A percentile compares a stretch with the other conserved stretches of the same genome.
These are phyloP conservation scores for Trametes sp. DNA, from an alignment of 1,284 basidiomycete genomes.

Conservation along the genomic window DNA sequence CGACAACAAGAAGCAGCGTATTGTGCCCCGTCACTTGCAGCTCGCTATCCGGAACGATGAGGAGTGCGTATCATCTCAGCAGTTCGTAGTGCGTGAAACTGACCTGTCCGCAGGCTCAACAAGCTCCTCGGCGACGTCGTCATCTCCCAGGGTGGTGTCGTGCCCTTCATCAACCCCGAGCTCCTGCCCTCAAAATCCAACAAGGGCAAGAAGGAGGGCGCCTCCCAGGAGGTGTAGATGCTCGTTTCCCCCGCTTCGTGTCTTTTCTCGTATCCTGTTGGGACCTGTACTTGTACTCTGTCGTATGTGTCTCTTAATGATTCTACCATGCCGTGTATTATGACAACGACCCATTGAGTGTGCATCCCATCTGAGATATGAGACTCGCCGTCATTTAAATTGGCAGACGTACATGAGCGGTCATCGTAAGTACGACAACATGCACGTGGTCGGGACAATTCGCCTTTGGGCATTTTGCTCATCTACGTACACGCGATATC, in stretches of 20 bases:
- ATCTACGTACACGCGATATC: too few species aligned
- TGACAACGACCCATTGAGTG: constrained; percentile 8
- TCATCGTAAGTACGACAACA: too few species aligned
- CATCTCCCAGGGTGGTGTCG: constrained; percentile 87
- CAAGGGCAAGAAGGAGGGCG: constrained; percentile 60
- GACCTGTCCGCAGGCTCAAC: constrained; percentile 55
- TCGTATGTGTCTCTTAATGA: constrained; percentile 36
- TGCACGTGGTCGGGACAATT: too few species aligned
- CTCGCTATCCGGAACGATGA: constrained; percentile 88
- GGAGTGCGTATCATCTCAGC: constrained; percentile 58
- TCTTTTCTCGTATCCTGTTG: constrained; percentile 31
- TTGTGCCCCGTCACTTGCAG: constrained; percentile 86
- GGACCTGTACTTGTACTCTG: constrained; percentile 36
- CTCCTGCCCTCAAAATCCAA: constrained; percentile 73
- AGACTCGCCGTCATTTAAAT: too few species aligned
- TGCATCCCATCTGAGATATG: too few species aligned
- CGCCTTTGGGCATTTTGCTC: too few species aligned
- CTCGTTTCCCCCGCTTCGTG: constrained; percentile 4
- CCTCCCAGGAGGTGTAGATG: constrained; percentile 49
- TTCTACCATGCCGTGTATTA: constrained; percentile 34
- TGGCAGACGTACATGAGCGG: too few species aligned
- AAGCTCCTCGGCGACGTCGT: constrained; percentile 80
- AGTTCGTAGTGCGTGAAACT: neutral
- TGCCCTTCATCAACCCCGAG: constrained; percentile 72
- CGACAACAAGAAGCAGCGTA: constrained; percentile 82